phyloP scores from a whole-genome alignment of 345 rosid species.

The Limnanthes douglasii region DNA sequence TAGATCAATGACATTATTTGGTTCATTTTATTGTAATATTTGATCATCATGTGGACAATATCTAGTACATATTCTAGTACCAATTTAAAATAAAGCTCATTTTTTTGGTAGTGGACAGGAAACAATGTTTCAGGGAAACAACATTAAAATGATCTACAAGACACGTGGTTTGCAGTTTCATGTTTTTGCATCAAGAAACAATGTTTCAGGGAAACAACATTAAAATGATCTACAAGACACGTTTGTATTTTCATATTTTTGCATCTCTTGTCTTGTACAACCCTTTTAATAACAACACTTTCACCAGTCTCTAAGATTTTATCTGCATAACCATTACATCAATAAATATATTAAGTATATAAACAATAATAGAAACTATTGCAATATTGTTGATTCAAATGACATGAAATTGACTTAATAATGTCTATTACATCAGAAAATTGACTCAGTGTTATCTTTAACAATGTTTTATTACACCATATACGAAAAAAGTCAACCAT shows the following conservation, averaged over 20 bases:
- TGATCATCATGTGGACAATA: constrained; percentile 78
- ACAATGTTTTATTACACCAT: no score
- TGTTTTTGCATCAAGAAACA: constrained; percentile 93
- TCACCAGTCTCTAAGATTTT: constrained; percentile 91
- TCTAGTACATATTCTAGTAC: constrained; percentile 95
- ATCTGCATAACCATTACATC: constrained; percentile 52
- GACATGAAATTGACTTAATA: no score
- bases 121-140: constrained; percentile 83
- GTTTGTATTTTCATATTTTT: constrained; percentile 95
- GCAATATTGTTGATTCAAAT: no score
- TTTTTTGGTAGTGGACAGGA: constrained; percentile 86
- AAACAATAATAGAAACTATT: no score
- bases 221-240: constrained; percentile 94
- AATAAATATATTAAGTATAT: no score
- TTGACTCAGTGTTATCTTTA: no score
- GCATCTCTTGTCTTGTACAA: constrained; percentile 71
- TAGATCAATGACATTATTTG: constrained; percentile 85
- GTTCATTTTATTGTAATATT: constrained; percentile 65
- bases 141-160: constrained; percentile 92
- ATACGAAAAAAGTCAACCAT: no score
- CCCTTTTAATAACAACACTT: constrained; percentile 49
- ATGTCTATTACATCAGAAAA: no score
- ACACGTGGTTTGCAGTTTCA: constrained; percentile 95
- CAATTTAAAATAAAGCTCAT: constrained; percentile 79
- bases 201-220: constrained; percentile 77